A percentile compares a stretch with the other conserved stretches of the same genome.
Conservation (phyloP, 1,284 basidiomycete genomes). For the Cystobasidiaceae sp. region DNA sequence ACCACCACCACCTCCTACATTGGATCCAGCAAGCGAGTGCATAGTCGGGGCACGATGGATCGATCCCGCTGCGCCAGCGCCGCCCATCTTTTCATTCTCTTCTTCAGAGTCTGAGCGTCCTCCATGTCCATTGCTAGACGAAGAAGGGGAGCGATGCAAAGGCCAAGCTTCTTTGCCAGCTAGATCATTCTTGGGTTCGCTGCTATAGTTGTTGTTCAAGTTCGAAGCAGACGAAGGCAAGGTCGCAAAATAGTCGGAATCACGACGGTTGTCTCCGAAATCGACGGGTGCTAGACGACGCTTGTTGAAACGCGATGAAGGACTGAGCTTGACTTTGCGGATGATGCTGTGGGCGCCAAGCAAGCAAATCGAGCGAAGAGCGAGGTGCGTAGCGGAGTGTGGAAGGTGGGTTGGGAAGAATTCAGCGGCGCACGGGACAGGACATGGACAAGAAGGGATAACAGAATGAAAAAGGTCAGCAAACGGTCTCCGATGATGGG, state of each 20-base stretch:
- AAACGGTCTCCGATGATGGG: too few species aligned
- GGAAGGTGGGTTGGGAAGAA: too few species aligned
- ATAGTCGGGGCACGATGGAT: background rate
- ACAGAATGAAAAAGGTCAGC: background rate
- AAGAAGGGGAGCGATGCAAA: slow-evolving; percentile 23
- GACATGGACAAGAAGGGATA: background rate
- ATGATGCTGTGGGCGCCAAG: slow-evolving; percentile 27
- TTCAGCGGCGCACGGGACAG: too few species aligned
- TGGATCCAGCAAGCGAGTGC: background rate
- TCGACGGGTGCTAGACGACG: slow-evolving; percentile 20
- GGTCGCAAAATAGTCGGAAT: slow-evolving; percentile 4
- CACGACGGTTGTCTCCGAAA: slow-evolving; percentile 6
- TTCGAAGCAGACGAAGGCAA: background rate
- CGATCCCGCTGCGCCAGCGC: slow-evolving; percentile 6
- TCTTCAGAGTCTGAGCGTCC: too few species aligned
- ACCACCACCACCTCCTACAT: background rate
- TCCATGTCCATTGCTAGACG: slow-evolving; percentile 13
- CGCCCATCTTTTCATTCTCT: background rate
- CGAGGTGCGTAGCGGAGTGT: too few species aligned
- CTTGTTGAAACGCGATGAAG: slow-evolving; percentile 25
- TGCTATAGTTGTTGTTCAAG: background rate
- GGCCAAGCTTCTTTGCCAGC: slow-evolving; percentile 12
- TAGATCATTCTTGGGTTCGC: background rate
- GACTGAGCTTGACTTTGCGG: slow-evolving; percentile 25
- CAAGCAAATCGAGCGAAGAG: too few species aligned